Conservation (phyloP, 352 stramenopile genomes). For the Phytophthora constricta region DNA sequence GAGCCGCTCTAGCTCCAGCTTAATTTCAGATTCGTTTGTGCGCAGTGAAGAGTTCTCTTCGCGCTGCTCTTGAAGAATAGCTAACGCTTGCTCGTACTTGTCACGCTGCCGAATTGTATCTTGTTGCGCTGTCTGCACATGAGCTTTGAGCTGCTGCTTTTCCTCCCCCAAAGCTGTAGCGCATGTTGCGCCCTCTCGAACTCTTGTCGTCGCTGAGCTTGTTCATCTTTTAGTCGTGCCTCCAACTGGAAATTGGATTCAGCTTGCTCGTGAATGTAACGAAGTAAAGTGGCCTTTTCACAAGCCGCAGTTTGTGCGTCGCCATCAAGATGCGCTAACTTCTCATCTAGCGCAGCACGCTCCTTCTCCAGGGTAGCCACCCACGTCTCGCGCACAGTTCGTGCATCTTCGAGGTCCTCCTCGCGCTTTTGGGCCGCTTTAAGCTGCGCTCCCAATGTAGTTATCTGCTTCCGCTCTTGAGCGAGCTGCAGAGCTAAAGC, state of each 20-base stretch:
- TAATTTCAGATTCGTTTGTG: constrained; percentile 41
- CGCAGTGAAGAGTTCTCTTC: constrained; percentile 39
- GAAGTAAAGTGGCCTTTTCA: constrained; percentile 77
- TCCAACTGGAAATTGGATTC: constrained; percentile 74
- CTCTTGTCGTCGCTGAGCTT: constrained; percentile 50
- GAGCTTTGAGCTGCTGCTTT: constrained; percentile 45
- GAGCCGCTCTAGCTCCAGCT: constrained; percentile 42
- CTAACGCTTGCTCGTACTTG: constrained; percentile 36
- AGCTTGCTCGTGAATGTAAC: constrained; percentile 79
- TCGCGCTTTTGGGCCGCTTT: constrained; percentile 39
- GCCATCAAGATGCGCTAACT: constrained; percentile 45
- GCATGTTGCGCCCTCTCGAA: constrained; percentile 38
- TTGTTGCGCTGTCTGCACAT: constrained; percentile 37
- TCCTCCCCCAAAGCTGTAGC: constrained; percentile 49
- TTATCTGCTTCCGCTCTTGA: constrained; percentile 52
- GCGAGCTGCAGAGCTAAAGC: constrained; percentile 70
- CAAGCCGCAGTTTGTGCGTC: constrained; percentile 65
- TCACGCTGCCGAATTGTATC: constrained; percentile 40
- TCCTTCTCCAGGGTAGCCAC: constrained; percentile 69
- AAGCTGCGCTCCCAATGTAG: constrained; percentile 41
- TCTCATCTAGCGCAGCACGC: constrained; percentile 44
- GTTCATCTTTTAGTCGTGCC: constrained; percentile 52
- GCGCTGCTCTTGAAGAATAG: constrained; percentile 43
- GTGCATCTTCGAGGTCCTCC: constrained; percentile 54
- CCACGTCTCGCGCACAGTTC: constrained; percentile 58